Conservation (phyloP, 805 yeast genomes). For the Teunomyces gatunensis region DNA sequence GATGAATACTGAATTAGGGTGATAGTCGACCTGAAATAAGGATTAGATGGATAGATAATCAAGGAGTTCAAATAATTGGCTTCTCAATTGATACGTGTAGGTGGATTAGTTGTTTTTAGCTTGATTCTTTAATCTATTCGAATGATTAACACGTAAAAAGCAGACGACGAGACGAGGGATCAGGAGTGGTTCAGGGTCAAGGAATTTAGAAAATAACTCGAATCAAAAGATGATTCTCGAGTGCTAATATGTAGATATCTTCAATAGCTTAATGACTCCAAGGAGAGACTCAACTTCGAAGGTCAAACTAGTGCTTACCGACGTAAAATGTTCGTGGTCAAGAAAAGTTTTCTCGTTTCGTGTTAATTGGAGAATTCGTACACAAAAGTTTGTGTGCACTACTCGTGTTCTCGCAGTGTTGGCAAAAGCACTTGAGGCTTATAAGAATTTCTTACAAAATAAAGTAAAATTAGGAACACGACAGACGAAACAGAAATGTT, state of each 20-base stretch:
- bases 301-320: neutral
- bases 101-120: too few relatives aligned
- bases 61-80: neutral
- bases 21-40: neutral
- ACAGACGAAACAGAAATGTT: neutral
- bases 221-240: neutral
- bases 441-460: neutral
- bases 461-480: neutral
- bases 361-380: slow-evolving; percentile 4
- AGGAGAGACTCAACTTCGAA: neutral
- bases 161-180: neutral
- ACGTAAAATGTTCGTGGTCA: slow-evolving; percentile 2
- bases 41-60: neutral
- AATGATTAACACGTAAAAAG: neutral
- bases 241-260: neutral
- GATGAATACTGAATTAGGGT: neutral
- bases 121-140: too few relatives aligned
- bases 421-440: neutral
- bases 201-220: neutral
- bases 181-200: neutral
- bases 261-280: neutral
- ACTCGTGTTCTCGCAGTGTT: slow-evolving; percentile 1
- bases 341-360: slow-evolving; percentile 5
- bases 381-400: slow-evolving; percentile 4
- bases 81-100: neutral